phyloP scores from a whole-genome alignment of 2,329 filamentous ascomycete genomes.

The Fusarium napiforme region DNA sequence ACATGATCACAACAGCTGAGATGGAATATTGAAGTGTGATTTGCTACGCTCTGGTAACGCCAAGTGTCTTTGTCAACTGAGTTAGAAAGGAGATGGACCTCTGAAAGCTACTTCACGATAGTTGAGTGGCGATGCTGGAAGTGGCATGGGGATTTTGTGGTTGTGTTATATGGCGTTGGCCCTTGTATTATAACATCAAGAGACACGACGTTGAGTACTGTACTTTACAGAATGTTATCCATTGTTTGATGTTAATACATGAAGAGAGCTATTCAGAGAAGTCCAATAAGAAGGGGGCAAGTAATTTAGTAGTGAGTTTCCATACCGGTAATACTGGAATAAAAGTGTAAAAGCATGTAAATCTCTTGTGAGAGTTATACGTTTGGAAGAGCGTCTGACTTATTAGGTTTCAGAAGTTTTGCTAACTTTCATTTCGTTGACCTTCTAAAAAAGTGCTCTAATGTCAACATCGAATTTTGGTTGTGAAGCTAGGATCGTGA shows the following conservation, averaged over 20 bases:
- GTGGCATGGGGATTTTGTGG: background rate
- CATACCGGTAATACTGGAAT: background rate
- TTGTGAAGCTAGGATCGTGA: background rate
- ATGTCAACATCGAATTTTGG: background rate
- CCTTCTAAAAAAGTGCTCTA: background rate
- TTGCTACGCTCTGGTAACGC: conserved; percentile 4
- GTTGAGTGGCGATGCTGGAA: background rate
- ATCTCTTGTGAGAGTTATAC: no score
- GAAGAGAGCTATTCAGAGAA: background rate
- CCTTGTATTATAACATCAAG: background rate
- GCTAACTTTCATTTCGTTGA: background rate
- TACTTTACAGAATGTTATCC: no score
- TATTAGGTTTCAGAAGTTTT: background rate
- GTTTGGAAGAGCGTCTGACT: background rate
- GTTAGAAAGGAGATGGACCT: background rate
- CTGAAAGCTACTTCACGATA: background rate
- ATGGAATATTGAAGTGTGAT: background rate
- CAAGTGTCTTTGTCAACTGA: background rate
- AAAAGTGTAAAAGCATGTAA: no score
- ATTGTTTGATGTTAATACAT: background rate
- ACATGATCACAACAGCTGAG: background rate
- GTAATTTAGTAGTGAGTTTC: background rate
- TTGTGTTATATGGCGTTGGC: background rate
- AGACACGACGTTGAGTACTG: background rate
- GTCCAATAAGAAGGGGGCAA: background rate